phyloP scores from a whole-genome alignment of 306 rosid species.

The Arachis hypogaea region DNA sequence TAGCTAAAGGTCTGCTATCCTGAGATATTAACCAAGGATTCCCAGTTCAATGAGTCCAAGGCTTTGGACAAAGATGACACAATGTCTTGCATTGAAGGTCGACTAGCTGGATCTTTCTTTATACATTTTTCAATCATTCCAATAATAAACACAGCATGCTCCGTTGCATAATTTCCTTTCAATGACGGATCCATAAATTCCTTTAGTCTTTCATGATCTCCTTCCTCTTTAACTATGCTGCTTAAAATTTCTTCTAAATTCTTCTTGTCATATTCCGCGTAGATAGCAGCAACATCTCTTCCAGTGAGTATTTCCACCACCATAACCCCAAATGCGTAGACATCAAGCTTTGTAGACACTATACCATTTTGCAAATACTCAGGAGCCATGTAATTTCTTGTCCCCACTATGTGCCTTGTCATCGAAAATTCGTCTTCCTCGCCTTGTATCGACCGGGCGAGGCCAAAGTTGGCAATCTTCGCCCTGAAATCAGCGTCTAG shows the following conservation, averaged over 20 bases:
- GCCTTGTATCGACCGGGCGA: slow-evolving; percentile 55
- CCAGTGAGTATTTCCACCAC: slow-evolving; percentile 63
- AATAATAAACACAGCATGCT: slow-evolving; percentile 49
- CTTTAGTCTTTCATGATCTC: slow-evolving; percentile 42
- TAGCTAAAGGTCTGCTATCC: slow-evolving; percentile 12
- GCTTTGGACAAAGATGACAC: slow-evolving; percentile 54
- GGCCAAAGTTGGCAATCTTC: slow-evolving; percentile 56
- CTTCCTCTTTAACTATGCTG: slow-evolving; percentile 35
- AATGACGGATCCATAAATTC: slow-evolving; percentile 57
- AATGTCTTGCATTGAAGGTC: slow-evolving; percentile 65
- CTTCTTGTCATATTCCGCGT: background rate
- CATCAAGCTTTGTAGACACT: slow-evolving; percentile 69
- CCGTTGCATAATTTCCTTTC: slow-evolving; percentile 54
- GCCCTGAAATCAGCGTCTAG: slow-evolving; percentile 60
- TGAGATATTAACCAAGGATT: slow-evolving; percentile 37
- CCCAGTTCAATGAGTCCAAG: slow-evolving; percentile 59
- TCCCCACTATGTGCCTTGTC: slow-evolving; percentile 76
- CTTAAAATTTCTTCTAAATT: slow-evolving; percentile 35
- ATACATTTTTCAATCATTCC: slow-evolving; percentile 50
- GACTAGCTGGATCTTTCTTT: slow-evolving; percentile 54
- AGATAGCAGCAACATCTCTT: slow-evolving; percentile 53
- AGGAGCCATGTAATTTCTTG: slow-evolving; percentile 76
- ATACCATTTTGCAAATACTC: slow-evolving; percentile 74
- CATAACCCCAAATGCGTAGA: slow-evolving; percentile 66
- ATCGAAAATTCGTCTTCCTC: slow-evolving; percentile 53